Percentiles rank a stretch among this genome's conserved stretches.
Evolutionary conservation across 306 rosid genomes (phyloP).

Genomic region (Potentilla sterilis): DNA sequence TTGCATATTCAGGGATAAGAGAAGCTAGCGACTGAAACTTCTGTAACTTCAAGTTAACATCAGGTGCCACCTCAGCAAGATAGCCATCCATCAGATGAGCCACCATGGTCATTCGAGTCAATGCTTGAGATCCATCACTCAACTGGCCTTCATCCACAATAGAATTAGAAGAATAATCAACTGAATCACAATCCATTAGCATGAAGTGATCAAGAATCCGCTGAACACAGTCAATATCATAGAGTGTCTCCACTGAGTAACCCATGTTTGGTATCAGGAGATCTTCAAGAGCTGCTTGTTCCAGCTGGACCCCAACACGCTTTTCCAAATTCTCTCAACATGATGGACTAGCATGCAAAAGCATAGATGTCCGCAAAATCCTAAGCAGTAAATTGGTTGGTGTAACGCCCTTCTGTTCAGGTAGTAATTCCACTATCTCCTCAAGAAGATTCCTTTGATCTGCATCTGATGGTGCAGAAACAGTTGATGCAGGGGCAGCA

Average conservation of each 20-base stretch:
- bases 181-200: slow-evolving; percentile 42
- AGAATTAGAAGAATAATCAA: slow-evolving; percentile 40
- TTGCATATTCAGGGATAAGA: slow-evolving; percentile 70
- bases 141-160: slow-evolving; percentile 54
- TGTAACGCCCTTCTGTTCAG: slow-evolving; percentile 51
- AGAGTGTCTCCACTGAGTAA: slow-evolving; percentile 76
- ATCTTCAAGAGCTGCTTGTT: slow-evolving; percentile 74
- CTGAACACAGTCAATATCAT: slow-evolving; percentile 80
- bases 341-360: slow-evolving; percentile 52
- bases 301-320: slow-evolving; percentile 66
- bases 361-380: slow-evolving; percentile 66
- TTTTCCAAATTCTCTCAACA: slow-evolving; percentile 64
- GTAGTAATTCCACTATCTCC: slow-evolving; percentile 66
- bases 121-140: slow-evolving; percentile 42
- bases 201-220: slow-evolving; percentile 88
- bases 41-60: slow-evolving; percentile 61
- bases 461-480: slow-evolving; percentile 44
- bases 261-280: slow-evolving; percentile 78
- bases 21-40: slow-evolving; percentile 81
- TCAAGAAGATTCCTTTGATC: slow-evolving; percentile 75
- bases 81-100: slow-evolving; percentile 76
- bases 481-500: slow-evolving; percentile 30
- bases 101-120: slow-evolving; percentile 57
- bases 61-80: slow-evolving; percentile 91
- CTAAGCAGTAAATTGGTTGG: slow-evolving; percentile 66